Conservation (phyloP, 768 basidiomycete genomes). For the Brasilioporus rufonigricans region DNA sequence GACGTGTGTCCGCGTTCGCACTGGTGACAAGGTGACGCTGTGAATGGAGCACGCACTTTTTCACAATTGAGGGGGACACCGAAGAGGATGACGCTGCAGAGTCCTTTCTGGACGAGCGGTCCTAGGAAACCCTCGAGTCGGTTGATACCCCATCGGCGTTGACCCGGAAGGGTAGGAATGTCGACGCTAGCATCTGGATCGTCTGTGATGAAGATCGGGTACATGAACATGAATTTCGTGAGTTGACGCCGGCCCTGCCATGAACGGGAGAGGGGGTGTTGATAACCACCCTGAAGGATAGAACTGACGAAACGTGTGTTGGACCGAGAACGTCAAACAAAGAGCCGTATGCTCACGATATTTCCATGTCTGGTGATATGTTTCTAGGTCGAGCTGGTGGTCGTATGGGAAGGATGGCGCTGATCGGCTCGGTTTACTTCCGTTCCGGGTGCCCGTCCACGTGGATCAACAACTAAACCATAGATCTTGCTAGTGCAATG, state of each 20-base stretch:
- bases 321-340: background rate
- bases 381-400: background rate
- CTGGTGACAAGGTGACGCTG: background rate
- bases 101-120: conserved; percentile 86
- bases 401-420: background rate
- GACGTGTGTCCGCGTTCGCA: background rate
- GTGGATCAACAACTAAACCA: too few relatives aligned
- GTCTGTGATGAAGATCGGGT: conserved; percentile 97
- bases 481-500: too few relatives aligned
- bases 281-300: conserved; percentile 89
- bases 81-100: conserved; percentile 91
- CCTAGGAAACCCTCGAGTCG: conserved; percentile 82
- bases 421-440: background rate
- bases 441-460: background rate
- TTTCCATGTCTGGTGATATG: conserved; percentile 34
- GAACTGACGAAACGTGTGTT: conserved; percentile 43
- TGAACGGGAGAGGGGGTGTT: conserved; percentile 83
- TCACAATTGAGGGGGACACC: conserved; percentile 80
- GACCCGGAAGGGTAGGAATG: conserved; percentile 79
- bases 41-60: conserved; percentile 51
- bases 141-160: conserved; percentile 95
- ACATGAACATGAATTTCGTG: conserved; percentile 95
- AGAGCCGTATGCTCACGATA: conserved; percentile 41
- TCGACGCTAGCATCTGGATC: conserved; percentile 81
- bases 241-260: conserved; percentile 83